phyloP scores from a whole-genome alignment of 257 asterid species.

The Ajuga chamaepitys region DNA sequence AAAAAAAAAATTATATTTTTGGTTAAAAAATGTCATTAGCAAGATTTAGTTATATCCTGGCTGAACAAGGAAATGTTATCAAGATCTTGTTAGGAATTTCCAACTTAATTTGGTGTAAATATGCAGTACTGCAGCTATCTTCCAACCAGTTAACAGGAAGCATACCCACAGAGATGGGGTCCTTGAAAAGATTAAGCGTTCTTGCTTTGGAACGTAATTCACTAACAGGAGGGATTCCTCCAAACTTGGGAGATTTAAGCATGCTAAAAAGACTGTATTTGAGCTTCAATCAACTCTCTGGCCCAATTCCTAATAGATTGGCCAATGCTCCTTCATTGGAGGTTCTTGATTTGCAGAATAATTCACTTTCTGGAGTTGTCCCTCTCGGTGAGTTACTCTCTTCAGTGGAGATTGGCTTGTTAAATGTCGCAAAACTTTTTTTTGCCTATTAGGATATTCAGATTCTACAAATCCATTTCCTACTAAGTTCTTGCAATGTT shows the following conservation, averaged over 20 bases:
- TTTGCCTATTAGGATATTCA: no score
- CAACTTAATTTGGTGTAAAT: slow-evolving; percentile 2
- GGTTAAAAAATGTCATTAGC: not conserved
- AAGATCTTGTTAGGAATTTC: not conserved
- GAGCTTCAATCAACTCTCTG: slow-evolving; percentile 66
- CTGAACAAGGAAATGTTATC: not conserved
- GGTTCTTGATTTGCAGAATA: slow-evolving; percentile 61
- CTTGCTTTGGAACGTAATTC: slow-evolving; percentile 47
- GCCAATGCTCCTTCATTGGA: slow-evolving; percentile 46
- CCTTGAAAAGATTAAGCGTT: slow-evolving; percentile 40
- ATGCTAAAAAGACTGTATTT: slow-evolving; percentile 42
- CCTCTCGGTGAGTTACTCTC: slow-evolving; percentile 50
- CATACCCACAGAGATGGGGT: slow-evolving; percentile 60
- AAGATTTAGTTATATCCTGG: not conserved
- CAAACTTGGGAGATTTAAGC: slow-evolving; percentile 41
- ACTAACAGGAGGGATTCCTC: slow-evolving; percentile 58
- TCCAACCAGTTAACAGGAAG: slow-evolving; percentile 60
- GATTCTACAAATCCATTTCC: not conserved
- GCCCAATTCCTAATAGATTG: slow-evolving; percentile 49
- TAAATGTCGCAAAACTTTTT: no score
- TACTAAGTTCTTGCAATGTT: not conserved
- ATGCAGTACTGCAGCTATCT: slow-evolving; percentile 72
- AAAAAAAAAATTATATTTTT: not conserved
- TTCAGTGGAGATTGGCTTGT: not conserved
- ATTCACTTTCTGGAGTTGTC: slow-evolving; percentile 65